Percentiles rank a stretch among this genome's conserved stretches.
Conservation (phyloP, 257 asterid species). For the Ehretia macrophylla region DNA sequence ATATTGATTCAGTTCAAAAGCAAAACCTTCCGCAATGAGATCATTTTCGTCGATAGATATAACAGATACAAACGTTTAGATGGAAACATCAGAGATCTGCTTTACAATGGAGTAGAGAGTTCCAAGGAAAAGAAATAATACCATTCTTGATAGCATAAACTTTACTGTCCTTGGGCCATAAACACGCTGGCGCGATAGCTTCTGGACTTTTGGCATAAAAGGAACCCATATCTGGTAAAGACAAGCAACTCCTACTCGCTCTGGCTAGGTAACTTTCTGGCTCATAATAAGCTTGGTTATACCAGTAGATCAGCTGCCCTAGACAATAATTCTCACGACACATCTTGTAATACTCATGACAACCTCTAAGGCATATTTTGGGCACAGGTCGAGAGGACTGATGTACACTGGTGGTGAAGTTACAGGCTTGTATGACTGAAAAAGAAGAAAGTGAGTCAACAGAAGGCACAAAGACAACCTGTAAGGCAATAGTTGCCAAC, state of each 20-base stretch:
- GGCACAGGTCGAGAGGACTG: conserved; percentile 93
- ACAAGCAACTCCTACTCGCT: conserved; percentile 91
- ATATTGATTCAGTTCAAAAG: neutral
- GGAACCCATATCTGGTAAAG: conserved; percentile 90
- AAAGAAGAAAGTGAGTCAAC: conserved; percentile 14
- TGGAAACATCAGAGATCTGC: too few relatives aligned
- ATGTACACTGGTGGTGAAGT: conserved; percentile 92
- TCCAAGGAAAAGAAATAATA: conserved; percentile 7
- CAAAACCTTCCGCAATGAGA: too few relatives aligned
- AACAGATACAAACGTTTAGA: too few relatives aligned
- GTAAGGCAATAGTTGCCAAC: conserved; percentile 3
- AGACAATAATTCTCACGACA: conserved; percentile 83
- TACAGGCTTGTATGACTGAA: conserved; percentile 77
- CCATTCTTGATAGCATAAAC: conserved; percentile 89
- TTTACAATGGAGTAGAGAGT: too few relatives aligned
- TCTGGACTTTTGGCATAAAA: conserved; percentile 89
- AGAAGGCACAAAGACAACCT: conserved; percentile 4
- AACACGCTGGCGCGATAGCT: conserved; percentile 94
- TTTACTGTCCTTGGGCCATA: conserved; percentile 91
- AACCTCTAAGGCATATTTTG: conserved; percentile 69
- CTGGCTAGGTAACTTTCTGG: conserved; percentile 70
- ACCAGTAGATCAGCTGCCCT: conserved; percentile 92
- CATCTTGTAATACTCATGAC: conserved; percentile 85
- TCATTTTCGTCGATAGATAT: neutral
- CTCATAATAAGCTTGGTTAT: conserved; percentile 69